Percentiles rank a stretch among this genome's conserved stretches.
These are phyloP conservation scores for Pichia norvegensis DNA, from an alignment of 1,139 yeast species.

Conservation along the genomic window DNA sequence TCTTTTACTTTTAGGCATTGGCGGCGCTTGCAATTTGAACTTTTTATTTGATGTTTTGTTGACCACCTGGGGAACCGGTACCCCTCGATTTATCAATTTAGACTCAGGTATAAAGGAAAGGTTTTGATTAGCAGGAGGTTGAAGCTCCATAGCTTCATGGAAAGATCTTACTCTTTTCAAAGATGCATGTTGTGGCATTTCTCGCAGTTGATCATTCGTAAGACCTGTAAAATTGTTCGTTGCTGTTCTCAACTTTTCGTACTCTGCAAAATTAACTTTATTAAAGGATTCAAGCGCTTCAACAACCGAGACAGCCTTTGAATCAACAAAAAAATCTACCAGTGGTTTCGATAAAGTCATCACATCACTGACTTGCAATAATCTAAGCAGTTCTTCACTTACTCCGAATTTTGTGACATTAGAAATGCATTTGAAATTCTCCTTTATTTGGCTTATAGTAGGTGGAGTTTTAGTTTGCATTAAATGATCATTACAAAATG, in stretches of 20 bases:
- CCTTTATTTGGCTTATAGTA: conserved; percentile 16
- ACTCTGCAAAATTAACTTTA: background rate
- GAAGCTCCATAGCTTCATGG: background rate
- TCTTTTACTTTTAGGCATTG: conserved; percentile 4
- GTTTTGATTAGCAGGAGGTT: background rate
- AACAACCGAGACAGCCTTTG: conserved; percentile 46
- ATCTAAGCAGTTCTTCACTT: conserved; percentile 56
- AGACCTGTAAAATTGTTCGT: background rate
- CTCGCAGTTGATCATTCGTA: background rate
- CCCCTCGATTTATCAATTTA: background rate
- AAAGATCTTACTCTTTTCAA: background rate
- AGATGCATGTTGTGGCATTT: background rate
- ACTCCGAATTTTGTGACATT: conserved; percentile 49
- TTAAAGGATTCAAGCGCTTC: conserved; percentile 51
- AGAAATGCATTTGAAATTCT: conserved; percentile 34
- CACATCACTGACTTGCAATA: conserved; percentile 68
- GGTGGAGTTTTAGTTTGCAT: conserved; percentile 12
- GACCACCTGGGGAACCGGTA: conserved; percentile 4
- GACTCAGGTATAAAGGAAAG: background rate
- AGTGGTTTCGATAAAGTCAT: conserved; percentile 62
- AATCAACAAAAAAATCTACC: conserved; percentile 46
- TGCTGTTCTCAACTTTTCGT: background rate
- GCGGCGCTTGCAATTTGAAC: conserved; percentile 11
- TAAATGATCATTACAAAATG: conserved; percentile 13
- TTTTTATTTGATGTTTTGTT: conserved; percentile 4